phyloP scores from a whole-genome alignment of 2,329 filamentous ascomycete genomes.

The Colletotrichum cuscutae region DNA sequence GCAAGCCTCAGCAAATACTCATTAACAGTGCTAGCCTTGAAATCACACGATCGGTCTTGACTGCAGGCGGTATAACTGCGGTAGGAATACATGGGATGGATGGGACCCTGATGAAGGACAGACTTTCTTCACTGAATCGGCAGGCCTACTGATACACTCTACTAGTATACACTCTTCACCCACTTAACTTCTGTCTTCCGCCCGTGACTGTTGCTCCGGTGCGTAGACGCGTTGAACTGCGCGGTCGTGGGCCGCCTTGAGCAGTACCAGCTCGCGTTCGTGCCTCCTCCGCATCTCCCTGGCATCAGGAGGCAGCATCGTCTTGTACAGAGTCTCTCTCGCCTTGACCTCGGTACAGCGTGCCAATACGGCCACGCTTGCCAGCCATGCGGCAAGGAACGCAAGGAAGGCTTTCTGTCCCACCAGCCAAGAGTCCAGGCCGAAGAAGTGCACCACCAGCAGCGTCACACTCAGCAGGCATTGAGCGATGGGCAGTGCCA shows the following conservation, averaged over 20 bases:
- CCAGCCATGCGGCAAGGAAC: background rate
- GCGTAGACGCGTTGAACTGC: slow-evolving; percentile 22
- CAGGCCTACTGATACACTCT: slow-evolving; percentile 11
- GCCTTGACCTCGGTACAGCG: background rate
- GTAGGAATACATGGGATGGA: background rate
- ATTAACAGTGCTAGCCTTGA: background rate
- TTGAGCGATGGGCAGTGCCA: background rate
- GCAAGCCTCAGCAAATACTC: background rate
- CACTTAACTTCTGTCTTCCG: background rate
- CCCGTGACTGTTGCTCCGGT: background rate
- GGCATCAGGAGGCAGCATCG: slow-evolving; percentile 17
- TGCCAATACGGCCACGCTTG: background rate
- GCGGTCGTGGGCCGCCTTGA: slow-evolving; percentile 24
- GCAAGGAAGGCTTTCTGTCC: background rate
- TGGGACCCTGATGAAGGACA: no score
- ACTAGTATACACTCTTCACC: slow-evolving; percentile 5
- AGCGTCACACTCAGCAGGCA: background rate
- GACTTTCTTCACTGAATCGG: background rate
- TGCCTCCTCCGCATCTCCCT: slow-evolving; percentile 28
- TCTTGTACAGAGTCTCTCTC: slow-evolving; percentile 18
- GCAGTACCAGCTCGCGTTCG: slow-evolving; percentile 24
- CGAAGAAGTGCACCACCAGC: background rate
- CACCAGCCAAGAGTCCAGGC: background rate
- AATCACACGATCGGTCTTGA: background rate
- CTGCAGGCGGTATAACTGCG: background rate